These are phyloP conservation scores for Cystobasidium onofrii DNA, from an alignment of 768 basidiomycete species.

Conservation along the genomic window DNA sequence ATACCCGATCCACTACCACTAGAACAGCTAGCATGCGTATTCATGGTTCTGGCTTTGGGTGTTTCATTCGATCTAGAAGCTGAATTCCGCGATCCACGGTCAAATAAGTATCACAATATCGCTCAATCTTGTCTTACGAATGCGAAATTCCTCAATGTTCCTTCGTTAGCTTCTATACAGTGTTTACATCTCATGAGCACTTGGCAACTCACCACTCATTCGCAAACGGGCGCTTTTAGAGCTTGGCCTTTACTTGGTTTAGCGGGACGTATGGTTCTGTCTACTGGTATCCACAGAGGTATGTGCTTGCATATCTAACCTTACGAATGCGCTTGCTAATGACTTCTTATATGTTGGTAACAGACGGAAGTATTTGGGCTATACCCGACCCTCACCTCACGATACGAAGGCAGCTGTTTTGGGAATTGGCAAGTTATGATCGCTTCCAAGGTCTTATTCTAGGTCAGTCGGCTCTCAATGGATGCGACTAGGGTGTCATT, in stretches of 20 bases:
- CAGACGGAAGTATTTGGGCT: conserved; percentile 31
- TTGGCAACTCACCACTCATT: conserved; percentile 28
- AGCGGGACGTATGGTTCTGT: conserved; percentile 20
- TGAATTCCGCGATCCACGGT: conserved; percentile 10
- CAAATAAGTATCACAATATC: conserved; percentile 24
- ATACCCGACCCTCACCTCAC: conserved; percentile 22
- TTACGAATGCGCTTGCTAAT: neutral
- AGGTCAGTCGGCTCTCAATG: neutral
- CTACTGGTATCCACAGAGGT: conserved; percentile 26
- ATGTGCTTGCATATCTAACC: neutral
- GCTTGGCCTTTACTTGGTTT: conserved; percentile 30
- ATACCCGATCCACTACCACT: neutral
- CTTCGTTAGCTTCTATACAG: conserved; percentile 20
- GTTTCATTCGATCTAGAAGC: conserved; percentile 20
- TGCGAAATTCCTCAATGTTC: conserved; percentile 30
- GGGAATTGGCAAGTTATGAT: conserved; percentile 28
- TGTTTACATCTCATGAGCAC: conserved; percentile 29
- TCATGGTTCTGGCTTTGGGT: conserved; percentile 23
- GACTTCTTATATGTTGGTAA: neutral
- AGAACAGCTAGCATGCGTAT: conserved; percentile 20
- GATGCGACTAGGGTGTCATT: neutral
- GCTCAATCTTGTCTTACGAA: conserved; percentile 25
- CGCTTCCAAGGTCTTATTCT: conserved; percentile 22
- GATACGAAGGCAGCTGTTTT: conserved; percentile 23
- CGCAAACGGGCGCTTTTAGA: conserved; percentile 28